phyloP scores from a whole-genome alignment of 148 eudicot genomes.

The Pouteria glomerata region DNA sequence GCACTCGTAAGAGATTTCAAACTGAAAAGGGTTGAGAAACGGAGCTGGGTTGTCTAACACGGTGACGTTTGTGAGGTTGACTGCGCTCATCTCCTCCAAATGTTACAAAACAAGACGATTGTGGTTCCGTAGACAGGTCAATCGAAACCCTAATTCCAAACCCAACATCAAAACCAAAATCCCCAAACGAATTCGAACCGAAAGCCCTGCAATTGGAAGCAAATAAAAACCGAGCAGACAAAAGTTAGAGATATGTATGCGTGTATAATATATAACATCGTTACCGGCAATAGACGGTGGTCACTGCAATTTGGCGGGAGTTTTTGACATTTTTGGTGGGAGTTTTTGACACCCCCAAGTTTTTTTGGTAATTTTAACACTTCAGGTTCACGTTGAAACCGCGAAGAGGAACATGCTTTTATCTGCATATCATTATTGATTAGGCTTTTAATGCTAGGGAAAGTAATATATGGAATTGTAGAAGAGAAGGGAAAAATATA shows the following conservation, averaged over 20 bases:
- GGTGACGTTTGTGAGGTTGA: constrained; percentile 42
- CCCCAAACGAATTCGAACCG: not conserved
- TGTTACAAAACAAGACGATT: not conserved
- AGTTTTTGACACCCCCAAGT: too few species aligned
- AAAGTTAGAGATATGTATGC: not conserved
- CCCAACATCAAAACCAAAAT: not conserved
- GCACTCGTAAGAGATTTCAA: constrained; percentile 47
- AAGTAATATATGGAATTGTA: too few species aligned
- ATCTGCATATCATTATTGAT: too few species aligned
- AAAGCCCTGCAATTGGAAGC: not conserved
- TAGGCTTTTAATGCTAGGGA: too few species aligned
- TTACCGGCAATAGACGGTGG: not conserved
- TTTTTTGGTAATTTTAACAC: too few species aligned
- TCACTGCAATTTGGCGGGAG: not conserved
- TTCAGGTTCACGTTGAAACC: too few species aligned
- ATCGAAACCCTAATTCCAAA: not conserved
- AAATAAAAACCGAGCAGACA: not conserved
- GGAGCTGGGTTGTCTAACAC: constrained; percentile 44
- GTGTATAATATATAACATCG: not conserved
- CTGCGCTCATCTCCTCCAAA: constrained; percentile 33
- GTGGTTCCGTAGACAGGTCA: not conserved
- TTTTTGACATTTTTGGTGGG: not conserved
- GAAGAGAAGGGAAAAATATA: too few species aligned
- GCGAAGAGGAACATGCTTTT: too few species aligned
- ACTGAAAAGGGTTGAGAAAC: constrained; percentile 38